phyloP scores from a whole-genome alignment of 768 basidiomycete species.

The Suillus americanus region DNA sequence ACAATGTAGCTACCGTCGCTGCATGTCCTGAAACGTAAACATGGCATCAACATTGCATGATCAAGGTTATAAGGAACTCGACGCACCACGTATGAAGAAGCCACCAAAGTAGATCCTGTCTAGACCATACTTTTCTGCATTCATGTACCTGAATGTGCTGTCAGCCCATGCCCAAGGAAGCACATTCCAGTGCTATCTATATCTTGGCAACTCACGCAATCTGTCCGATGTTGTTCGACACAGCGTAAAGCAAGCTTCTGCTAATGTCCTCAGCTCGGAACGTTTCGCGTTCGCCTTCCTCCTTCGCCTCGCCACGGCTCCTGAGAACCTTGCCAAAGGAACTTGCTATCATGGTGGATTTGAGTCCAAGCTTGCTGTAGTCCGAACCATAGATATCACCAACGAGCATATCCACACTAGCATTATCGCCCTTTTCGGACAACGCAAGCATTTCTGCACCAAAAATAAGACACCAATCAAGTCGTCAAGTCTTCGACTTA shows the following conservation, averaged over 20 bases:
- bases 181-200: conserved; percentile 12
- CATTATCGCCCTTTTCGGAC: conserved; percentile 93
- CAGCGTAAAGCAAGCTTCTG: conserved; percentile 89
- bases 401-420: conserved; percentile 95
- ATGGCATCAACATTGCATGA: conserved; percentile 1
- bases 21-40: conserved; percentile 70
- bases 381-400: conserved; percentile 99
- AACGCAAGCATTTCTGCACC: conserved; percentile 89
- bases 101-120: conserved; percentile 99
- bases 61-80: background rate
- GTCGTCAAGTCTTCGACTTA: conserved; percentile 40
- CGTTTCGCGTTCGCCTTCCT: conserved; percentile 52
- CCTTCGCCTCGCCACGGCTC: conserved; percentile 56
- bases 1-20: conserved; percentile 94
- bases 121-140: conserved; percentile 96
- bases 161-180: conserved; percentile 14
- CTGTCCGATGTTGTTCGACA: conserved; percentile 99
- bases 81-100: conserved; percentile 93
- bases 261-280: conserved; percentile 94
- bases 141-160: conserved; percentile 69
- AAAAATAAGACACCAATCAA: conserved; percentile 8
- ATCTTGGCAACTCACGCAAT: conserved; percentile 78
- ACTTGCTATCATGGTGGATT: conserved; percentile 97
- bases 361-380: conserved; percentile 91
- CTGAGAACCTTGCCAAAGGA: conserved; percentile 99